phyloP scores from a whole-genome alignment of 257 asterid genomes.

The Scutellaria galericulata region DNA sequence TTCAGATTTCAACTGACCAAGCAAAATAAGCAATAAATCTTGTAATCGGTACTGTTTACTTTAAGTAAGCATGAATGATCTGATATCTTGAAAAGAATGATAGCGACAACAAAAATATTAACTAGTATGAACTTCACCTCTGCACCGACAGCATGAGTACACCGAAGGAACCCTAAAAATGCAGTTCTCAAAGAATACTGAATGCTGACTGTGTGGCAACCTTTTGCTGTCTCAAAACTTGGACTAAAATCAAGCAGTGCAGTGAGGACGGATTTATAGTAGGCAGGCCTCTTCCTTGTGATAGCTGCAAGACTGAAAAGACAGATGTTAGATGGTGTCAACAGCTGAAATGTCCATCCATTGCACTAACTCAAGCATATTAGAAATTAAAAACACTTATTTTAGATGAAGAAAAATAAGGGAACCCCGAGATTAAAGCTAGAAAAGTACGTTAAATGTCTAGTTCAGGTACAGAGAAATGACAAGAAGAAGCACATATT shows the following conservation, averaged over 20 bases:
- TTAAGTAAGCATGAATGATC: neutral
- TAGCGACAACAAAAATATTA: constrained; percentile 14
- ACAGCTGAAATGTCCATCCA: constrained; percentile 13
- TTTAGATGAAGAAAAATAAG: constrained; percentile 19
- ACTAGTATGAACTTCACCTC: constrained; percentile 65
- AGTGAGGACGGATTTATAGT: constrained; percentile 64
- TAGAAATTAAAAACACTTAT: constrained; percentile 24
- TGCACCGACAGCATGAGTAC: constrained; percentile 69
- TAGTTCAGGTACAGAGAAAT: neutral
- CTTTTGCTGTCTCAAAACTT: constrained; percentile 61
- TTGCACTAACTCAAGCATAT: constrained; percentile 16
- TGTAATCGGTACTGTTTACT: neutral
- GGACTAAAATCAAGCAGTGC: constrained; percentile 76
- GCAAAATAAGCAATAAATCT: constrained; percentile 19
- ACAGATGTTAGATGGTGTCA: constrained; percentile 33
- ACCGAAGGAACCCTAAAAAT: constrained; percentile 88
- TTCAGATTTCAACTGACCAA: constrained; percentile 31
- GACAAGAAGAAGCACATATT: constrained; percentile 14
- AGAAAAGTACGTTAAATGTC: constrained; percentile 7
- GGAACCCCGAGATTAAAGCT: neutral
- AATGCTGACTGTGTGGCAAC: constrained; percentile 76
- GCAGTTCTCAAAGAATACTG: constrained; percentile 92
- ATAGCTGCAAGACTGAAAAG: constrained; percentile 85
- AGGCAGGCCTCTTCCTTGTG: constrained; percentile 80
- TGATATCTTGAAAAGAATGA: neutral